These are phyloP conservation scores for Cyclocybe cylindracea DNA, from an alignment of 768 basidiomycete species.

Conservation along the genomic window DNA sequence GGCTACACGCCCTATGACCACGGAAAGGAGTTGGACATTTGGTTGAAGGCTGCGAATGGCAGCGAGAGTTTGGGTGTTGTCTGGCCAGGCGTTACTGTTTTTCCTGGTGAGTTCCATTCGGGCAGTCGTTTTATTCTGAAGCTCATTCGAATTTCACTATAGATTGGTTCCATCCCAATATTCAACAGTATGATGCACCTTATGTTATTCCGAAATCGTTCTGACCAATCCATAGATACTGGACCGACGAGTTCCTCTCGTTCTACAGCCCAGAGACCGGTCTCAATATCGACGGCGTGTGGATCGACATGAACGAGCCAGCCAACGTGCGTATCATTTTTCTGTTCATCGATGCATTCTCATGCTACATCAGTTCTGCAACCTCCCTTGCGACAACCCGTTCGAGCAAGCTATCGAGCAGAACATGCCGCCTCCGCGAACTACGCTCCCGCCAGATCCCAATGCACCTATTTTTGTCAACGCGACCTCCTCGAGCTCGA, in stretches of 20 bases:
- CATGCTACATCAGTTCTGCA: constrained; percentile 51
- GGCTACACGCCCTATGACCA: constrained; percentile 56
- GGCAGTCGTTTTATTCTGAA: background rate
- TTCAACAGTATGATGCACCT: constrained; percentile 41
- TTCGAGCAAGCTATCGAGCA: constrained; percentile 55
- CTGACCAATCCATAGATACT: constrained; percentile 41
- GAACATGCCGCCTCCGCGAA: too few species aligned
- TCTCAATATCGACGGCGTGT: constrained; percentile 68
- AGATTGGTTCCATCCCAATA: constrained; percentile 65
- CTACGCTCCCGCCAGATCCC: constrained; percentile 50
- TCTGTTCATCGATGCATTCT: background rate
- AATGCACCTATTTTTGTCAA: constrained; percentile 51
- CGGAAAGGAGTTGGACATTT: constrained; percentile 54
- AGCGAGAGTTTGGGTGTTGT: constrained; percentile 58
- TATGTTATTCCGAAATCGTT: background rate
- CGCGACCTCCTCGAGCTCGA: constrained; percentile 2
- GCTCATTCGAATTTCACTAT: background rate
- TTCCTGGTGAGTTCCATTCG: constrained; percentile 40
- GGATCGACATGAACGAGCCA: constrained; percentile 82
- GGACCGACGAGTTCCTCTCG: constrained; percentile 58
- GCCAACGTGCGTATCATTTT: constrained; percentile 43
- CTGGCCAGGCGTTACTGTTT: constrained; percentile 68
- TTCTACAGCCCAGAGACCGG: constrained; percentile 58
- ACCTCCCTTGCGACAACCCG: constrained; percentile 60
- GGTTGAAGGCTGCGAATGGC: constrained; percentile 64